phyloP scores from a whole-genome alignment of 495 filamentous ascomycete genomes.

The Xylaria sp. region DNA sequence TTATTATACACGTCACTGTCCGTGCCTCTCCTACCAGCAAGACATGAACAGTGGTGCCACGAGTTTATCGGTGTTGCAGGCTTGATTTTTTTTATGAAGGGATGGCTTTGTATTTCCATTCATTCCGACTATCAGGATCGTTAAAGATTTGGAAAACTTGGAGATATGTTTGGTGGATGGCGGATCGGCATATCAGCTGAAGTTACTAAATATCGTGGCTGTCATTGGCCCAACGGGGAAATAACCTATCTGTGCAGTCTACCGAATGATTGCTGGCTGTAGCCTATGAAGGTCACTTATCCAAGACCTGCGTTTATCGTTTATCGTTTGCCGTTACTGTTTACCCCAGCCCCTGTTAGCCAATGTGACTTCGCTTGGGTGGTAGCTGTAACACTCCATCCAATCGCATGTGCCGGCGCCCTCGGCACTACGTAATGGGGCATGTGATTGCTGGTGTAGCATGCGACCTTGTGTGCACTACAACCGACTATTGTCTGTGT shows the following conservation, averaged over 20 bases:
- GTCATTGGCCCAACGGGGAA: slow-evolving; percentile 1
- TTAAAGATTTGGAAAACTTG: not conserved
- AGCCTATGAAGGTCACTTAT: not conserved
- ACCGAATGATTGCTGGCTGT: not conserved
- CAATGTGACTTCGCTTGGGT: slow-evolving; percentile 21
- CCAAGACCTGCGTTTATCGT: not conserved
- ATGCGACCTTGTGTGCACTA: slow-evolving; percentile 8
- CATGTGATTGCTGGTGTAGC: slow-evolving; percentile 8
- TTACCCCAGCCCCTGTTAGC: not conserved
- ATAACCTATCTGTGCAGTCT: not conserved
- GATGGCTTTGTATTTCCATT: not conserved
- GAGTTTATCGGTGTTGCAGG: not conserved
- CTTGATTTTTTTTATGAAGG: not conserved
- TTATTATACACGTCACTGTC: not conserved
- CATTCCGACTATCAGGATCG: not conserved
- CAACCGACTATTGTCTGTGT: not conserved
- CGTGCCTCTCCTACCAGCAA: not conserved
- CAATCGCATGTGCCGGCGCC: not conserved
- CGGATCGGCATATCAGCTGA: not conserved
- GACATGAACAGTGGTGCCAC: not conserved
- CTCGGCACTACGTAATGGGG: slow-evolving; percentile 14
- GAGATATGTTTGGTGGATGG: not conserved
- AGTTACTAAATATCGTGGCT: not conserved
- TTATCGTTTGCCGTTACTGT: too few species aligned
- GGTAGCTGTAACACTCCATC: slow-evolving; percentile 4